Base-by-base conservation (phyloP, 2,329 filamentous ascomycete species). In the Colletotrichum paranaense region DNA sequence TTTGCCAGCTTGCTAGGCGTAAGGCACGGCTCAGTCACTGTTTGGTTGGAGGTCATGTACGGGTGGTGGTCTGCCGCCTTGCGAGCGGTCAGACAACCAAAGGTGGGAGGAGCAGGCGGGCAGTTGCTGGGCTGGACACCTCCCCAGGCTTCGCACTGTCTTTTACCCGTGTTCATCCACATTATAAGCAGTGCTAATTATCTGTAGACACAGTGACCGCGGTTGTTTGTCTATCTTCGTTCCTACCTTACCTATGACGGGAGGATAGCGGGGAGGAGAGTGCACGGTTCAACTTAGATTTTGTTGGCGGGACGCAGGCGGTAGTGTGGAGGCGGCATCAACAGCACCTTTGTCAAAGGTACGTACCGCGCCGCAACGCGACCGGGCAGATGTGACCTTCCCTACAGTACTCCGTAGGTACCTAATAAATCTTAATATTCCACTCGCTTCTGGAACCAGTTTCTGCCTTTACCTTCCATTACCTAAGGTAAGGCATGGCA, bases 221-320 rank as follows among this genome's bases (percentile, higher is more conserved):
- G 59, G 66, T 30, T 49, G 42, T 49, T 19, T 22, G 19, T 22
- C 42, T 42, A 42, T 19, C 42, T 35, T 35, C 32, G 32, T 12
- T 35, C 32, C 4, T 35, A 35, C 32, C 32, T 35, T 35, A 5
- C 32, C 19, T 49, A 69, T 49, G 66, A 30, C 67, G 67, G 71
- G 46, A 71, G 38, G 53, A 71, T 71, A 66, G 71, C 60, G 71
- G 67, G 71, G 67, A 46, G 12, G 56, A 11, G 28, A 24, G 60
- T 56, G 71, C 71, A 73, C 67, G 71, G 71, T 60, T 57, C 71
- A 73, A 24, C n/a, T 16, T 56, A 62, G 55, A 42, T 19, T 62
- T 28, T 30, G 46, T 53, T 24, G 42, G 35, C 24, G 24, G 57
- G 65, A 60, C 58, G 57, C 35, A 38, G 66, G 32, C 70, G 53